Evolutionary conservation across 805 yeast species (phyloP).

Genomic region (Wickerhamomyces ciferrii): DNA sequence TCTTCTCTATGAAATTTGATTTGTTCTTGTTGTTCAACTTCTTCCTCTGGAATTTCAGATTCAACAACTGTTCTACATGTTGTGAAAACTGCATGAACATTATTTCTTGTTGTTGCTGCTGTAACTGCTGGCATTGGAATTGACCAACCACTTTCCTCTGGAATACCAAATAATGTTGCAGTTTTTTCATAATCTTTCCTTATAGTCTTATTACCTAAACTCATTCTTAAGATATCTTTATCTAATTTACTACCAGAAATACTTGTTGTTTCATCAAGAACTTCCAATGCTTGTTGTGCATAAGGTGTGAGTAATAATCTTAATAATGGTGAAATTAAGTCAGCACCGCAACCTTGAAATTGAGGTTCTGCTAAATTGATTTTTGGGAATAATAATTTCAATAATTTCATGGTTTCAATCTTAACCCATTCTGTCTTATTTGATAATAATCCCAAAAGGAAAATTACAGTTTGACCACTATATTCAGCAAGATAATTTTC

Average conservation of each 20-base stretch:
- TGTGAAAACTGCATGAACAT: constrained; percentile 91
- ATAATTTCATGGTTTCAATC: constrained; percentile 68
- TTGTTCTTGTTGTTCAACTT: constrained; percentile 28
- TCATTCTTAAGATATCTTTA: constrained; percentile 86
- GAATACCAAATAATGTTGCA: constrained; percentile 89
- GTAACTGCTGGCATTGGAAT: constrained; percentile 93
- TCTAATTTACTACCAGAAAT: constrained; percentile 92
- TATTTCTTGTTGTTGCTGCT: constrained; percentile 83
- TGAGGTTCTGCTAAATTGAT: constrained; percentile 75
- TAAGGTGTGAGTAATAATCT: constrained; percentile 75
- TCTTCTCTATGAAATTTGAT: constrained; percentile 56
- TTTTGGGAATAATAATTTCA: constrained; percentile 69
- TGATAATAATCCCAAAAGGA: constrained; percentile 72
- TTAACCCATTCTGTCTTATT: constrained; percentile 79
- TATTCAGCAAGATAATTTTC: constrained; percentile 65
- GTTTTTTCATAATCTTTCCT: constrained; percentile 80
- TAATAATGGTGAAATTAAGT: constrained; percentile 83
- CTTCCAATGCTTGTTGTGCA: constrained; percentile 86
- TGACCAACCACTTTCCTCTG: constrained; percentile 96
- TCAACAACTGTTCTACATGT: constrained; percentile 52
- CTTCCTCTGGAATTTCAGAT: constrained; percentile 24
- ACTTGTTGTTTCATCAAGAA: constrained; percentile 75
- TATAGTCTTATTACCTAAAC: constrained; percentile 76
- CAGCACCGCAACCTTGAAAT: constrained; percentile 90
- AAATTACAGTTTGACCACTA: constrained; percentile 69